Base-by-base conservation (phyloP, 441 rosid species). In the Lepidium campestre region DNA sequence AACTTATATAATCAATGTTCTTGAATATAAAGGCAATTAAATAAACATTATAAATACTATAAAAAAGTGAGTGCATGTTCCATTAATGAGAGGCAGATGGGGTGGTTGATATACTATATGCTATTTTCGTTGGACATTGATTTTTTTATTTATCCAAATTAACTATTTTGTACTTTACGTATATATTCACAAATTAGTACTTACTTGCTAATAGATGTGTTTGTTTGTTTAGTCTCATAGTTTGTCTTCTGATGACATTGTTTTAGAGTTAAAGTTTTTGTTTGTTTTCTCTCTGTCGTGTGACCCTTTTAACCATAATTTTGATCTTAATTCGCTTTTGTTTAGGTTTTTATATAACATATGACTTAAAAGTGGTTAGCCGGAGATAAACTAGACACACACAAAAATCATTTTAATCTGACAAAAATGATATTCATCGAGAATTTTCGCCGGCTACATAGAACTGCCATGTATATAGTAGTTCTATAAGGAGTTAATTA, bases 61-160 rank as follows among this genome's bases (percentile, higher is more conserved):
- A 18, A 15, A 52, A 54, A 35, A 22, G 6, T 32, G 27, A 73
- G 65, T 64, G 52, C 62, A 69, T 18, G 71, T 57, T 75, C 59
- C 35, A 70, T 75, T 69, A 57, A 70, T 69, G 67, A 63, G 75
- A 64, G 27, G 77, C 57, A 47, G 73, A 62, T 73, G 69, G 65
- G 77, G 65, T 73, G 0, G 77, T 67, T 73, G 73, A 61, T 62
- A 56, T 47, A 61, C 67, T 65, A 61, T 62, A 39, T 56, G 70
- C 41, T 62, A 73, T 54, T 73, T 67, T 61, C 59, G 77, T 53
- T 45, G 18, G 52, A 52, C 57, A 41, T 27, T 65, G 35, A 35
- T 54, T 73, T 61, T 63, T 73, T 73, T 29, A 7, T 29, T 34
- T n/a, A 44, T 53, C 50, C 45, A 59, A 60, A 67, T 52, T 25